These are phyloP conservation scores for Trichocladium antarcticum DNA, from an alignment of 495 filamentous ascomycete species.

Conservation along the genomic window DNA sequence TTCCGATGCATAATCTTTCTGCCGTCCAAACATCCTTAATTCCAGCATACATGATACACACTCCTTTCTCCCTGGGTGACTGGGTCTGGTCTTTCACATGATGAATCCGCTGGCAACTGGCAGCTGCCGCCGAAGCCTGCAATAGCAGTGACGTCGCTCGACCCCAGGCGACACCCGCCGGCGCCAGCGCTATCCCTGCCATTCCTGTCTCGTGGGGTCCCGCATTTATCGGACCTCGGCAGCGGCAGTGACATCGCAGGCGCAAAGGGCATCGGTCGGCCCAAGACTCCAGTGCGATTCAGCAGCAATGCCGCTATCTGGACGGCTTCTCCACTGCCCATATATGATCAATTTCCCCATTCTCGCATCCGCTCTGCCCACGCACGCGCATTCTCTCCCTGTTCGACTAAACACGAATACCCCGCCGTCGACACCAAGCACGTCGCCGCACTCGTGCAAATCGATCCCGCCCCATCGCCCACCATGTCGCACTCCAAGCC, in stretches of 20 bases:
- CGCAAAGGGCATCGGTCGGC: not conserved
- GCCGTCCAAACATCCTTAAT: too few relatives aligned
- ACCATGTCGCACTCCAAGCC: conserved; percentile 35
- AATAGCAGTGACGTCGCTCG: conserved; percentile 16
- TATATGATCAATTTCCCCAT: not conserved
- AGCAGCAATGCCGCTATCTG: not conserved
- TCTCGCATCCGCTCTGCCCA: not conserved
- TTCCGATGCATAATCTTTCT: too few relatives aligned
- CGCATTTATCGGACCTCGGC: conserved; percentile 22
- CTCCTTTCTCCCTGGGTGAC: too few relatives aligned
- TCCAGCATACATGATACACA: too few relatives aligned
- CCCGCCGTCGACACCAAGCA: not conserved
- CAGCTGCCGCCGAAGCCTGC: conserved; percentile 4
- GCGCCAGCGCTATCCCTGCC: not conserved
- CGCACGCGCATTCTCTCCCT: not conserved
- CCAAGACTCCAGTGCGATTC: not conserved
- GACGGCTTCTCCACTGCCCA: not conserved
- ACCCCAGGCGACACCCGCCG: not conserved
- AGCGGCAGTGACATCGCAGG: conserved; percentile 8
- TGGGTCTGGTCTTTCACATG: not conserved
- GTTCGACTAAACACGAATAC: too few relatives aligned
- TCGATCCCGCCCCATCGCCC: not conserved
- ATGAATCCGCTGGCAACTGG: not conserved
- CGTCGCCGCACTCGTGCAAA: not conserved
- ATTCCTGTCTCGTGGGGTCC: conserved; percentile 9